Percentiles rank a stretch among this genome's conserved stretches.
Evolutionary conservation across 2,329 filamentous ascomycete species (phyloP).

Genomic region (Dactylonectria macrodidyma): DNA sequence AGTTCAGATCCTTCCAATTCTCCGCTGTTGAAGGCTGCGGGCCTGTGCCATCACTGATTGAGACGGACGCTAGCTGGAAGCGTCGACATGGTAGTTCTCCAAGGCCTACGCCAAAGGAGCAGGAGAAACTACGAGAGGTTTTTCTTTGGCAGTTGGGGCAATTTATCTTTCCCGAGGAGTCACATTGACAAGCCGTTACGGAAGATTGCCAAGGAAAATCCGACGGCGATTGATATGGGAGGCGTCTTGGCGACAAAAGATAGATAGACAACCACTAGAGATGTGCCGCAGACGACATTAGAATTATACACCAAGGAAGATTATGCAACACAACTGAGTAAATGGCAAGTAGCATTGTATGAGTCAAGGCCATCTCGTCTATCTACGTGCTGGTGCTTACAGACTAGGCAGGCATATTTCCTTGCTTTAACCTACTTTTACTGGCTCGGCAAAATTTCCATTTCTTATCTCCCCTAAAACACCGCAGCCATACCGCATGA

Average conservation of each 20-base stretch:
- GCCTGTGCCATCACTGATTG: slow-evolving; percentile 5
- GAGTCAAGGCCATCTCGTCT: neutral
- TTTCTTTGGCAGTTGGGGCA: slow-evolving; percentile 11
- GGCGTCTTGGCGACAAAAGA: too few species aligned
- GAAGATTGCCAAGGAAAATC: fast-evolving
- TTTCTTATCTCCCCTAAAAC: neutral
- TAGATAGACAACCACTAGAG: neutral
- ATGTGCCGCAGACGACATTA: too few species aligned
- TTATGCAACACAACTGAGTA: too few species aligned
- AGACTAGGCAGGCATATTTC: neutral
- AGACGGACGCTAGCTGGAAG: slow-evolving; percentile 24
- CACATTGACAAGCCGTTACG: neutral
- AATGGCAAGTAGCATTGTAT: too few species aligned
- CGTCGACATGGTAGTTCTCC: slow-evolving; percentile 1
- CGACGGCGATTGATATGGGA: too few species aligned
- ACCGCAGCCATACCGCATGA: neutral
- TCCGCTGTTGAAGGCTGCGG: neutral
- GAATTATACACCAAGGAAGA: too few species aligned
- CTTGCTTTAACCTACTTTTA: neutral
- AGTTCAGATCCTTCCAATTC: slow-evolving; percentile 20
- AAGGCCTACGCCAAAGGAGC: slow-evolving; percentile 15
- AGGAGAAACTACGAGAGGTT: slow-evolving; percentile 4
- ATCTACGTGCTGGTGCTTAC: too few species aligned
- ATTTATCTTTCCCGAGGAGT: neutral
- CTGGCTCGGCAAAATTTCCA: neutral